Evolutionary conservation across 2,329 filamentous ascomycete genomes (phyloP), one percentile per base, ranked within the genome.

Genomic region (Diaporthe sp.): DNA sequence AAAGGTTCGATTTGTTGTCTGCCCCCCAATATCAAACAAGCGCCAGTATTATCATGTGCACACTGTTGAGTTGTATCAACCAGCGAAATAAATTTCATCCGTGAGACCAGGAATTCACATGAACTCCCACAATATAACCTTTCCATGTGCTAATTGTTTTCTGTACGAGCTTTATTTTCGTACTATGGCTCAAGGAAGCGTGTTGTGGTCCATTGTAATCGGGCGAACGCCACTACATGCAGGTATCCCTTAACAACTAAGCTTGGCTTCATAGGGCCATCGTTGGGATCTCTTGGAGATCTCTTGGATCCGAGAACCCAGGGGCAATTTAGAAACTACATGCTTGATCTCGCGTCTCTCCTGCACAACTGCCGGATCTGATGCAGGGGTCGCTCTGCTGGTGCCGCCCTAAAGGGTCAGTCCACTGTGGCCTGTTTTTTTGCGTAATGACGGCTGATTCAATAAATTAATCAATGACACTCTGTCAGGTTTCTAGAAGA

Each of bases 211-310:
- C 71, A 75, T 25, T n/a, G 6, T 69, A 31, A 46, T 34, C 46
- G 62, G n/a, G 62, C 62, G 28, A 31, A 28, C 58, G 39, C 70
- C 61, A 74, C 71, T 34, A 37, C 46, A 70, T 74, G 71, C 71
- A 55, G 17, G 70, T 25, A 19, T 15, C 55, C 39, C 22, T 55
- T 8, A 51, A 57, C 17, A n/a, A 46, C 17, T 28, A 28, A 55
- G 74, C 34, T 22, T 74, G 57, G 58, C 70, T 44, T 28, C 39
- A 31, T 19, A 67, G 4, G 59, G 37, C 39, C 19, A 13, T 28
- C 51, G 37, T 37, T 69, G 39, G 25, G 49, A 39, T 61, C n/a
- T 7, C 25, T 53, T 5, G 62, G 22, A 28, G 15, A 42, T 44
- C 37, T 44, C 53, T 46, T 34, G 25, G 42, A 34, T 25, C 39